These are phyloP conservation scores for Solanum sejunctum DNA, from an alignment of 257 asterid species.

Conservation along the genomic window DNA sequence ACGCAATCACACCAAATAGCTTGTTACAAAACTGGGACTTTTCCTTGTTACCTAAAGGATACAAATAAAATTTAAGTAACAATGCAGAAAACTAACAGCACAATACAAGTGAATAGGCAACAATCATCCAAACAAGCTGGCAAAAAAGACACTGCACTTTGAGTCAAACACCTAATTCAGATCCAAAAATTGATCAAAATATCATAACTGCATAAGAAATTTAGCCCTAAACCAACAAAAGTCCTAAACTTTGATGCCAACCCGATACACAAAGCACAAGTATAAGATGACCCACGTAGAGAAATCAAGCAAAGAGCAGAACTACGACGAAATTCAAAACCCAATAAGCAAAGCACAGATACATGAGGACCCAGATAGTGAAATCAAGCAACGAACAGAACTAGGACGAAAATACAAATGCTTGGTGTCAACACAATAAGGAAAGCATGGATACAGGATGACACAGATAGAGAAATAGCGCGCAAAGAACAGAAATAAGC, in stretches of 20 bases:
- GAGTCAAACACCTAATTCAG: neutral
- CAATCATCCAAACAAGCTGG: neutral
- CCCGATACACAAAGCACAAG: neutral
- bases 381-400: neutral
- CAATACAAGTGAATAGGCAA: neutral
- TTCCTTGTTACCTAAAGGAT: neutral
- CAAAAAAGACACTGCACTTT: neutral
- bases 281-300: neutral
- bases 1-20: neutral
- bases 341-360: neutral
- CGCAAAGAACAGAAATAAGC: neutral
- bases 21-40: neutral
- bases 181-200: neutral
- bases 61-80: neutral
- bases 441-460: neutral
- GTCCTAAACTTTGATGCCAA: neutral
- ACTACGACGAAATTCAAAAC: neutral
- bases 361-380: neutral
- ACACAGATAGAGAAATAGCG: neutral
- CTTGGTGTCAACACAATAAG: neutral
- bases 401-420: neutral
- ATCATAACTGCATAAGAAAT: neutral
- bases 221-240: neutral
- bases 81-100: neutral
- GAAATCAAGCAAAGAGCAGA: neutral